A percentile compares a stretch with the other conserved stretches of the same genome.
Evolutionary conservation across 2,329 filamentous ascomycete species (phyloP).

Genomic region (Claviceps fusiformis): DNA sequence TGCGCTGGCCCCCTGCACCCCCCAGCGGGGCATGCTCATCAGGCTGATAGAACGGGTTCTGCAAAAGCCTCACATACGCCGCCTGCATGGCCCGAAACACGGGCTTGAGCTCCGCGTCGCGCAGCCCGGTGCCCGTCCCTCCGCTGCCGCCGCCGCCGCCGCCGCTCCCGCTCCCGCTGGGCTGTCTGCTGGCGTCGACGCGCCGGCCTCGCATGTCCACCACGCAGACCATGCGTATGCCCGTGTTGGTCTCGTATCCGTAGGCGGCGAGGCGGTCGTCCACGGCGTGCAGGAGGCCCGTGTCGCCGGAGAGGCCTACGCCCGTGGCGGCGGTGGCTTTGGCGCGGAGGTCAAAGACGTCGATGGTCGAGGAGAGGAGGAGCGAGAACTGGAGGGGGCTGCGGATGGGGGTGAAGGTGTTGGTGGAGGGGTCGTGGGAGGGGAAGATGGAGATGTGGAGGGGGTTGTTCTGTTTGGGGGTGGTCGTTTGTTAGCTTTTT

Average conservation of each 20-base stretch:
- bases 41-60: conserved; percentile 91
- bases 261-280: conserved; percentile 90
- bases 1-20: conserved; percentile 48
- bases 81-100: conserved; percentile 86
- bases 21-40: conserved; percentile 59
- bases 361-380: conserved; percentile 77
- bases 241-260: conserved; percentile 93
- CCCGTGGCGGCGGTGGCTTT: conserved; percentile 46
- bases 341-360: conserved; percentile 81
- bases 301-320: conserved; percentile 58
- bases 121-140: conserved; percentile 47
- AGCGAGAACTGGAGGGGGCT: conserved; percentile 83
- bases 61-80: conserved; percentile 77
- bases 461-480: conserved; percentile 68
- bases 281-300: conserved; percentile 81
- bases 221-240: conserved; percentile 77
- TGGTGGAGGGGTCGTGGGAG: conserved; percentile 46
- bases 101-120: conserved; percentile 77
- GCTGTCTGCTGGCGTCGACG: conserved; percentile 21
- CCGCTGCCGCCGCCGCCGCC: no score
- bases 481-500: neutral
- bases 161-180: conserved; percentile 6
- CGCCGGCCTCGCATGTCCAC: conserved; percentile 76
- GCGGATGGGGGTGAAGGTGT: conserved; percentile 42
- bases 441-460: conserved; percentile 88